Evolutionary conservation across 768 basidiomycete genomes (phyloP), one percentile per base, ranked within the genome.

Genomic region (Boletales sp.): DNA sequence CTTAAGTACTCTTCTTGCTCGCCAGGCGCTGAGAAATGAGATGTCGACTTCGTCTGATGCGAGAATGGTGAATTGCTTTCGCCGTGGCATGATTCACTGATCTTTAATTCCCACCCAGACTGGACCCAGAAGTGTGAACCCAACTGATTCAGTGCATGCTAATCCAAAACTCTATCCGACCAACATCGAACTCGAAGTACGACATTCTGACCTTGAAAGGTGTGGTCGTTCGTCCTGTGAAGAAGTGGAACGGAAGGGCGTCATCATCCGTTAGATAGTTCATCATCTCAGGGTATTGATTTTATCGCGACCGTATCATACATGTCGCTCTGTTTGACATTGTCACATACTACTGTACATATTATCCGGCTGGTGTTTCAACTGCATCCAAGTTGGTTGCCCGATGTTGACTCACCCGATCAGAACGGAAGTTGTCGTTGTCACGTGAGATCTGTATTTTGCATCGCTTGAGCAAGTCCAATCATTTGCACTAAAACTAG

Each of bases 1-100:
- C 2, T 6, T 54, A 39, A 44, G 50, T 37, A 52, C 39, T 11
- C 54, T 55, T 14, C 50, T 55, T 32, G 25, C 43, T 15, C 54
- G 54, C 1, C 39, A 52, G 8, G 13, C 34, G 14, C 30, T 51
- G 32, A 51, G 25, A n/a, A 10, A 17, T 10, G 33, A 30, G 14
- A 41, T 48, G 33, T 38, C 18, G 8, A 33, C 28, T n/a, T 18
- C 45, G 13, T 34, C 17, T 3, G 46, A 35, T 5, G 8, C 21
- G 15, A 32, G 15, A 18, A 5, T 18, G 25, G 46, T 51, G 11
- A 19, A 42, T 32, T 37, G 12, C 12, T 21, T 21, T 21, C 21
- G 21, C 21, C 2, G 11, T 7, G 8, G 3, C 12, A 25, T 34
- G 34, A 15, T 14, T 25, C 17, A 13, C 30, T 35, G 14, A n/a